Evolutionary conservation across 345 rosid genomes (phyloP).

Genomic region (Luvunga scandens): DNA sequence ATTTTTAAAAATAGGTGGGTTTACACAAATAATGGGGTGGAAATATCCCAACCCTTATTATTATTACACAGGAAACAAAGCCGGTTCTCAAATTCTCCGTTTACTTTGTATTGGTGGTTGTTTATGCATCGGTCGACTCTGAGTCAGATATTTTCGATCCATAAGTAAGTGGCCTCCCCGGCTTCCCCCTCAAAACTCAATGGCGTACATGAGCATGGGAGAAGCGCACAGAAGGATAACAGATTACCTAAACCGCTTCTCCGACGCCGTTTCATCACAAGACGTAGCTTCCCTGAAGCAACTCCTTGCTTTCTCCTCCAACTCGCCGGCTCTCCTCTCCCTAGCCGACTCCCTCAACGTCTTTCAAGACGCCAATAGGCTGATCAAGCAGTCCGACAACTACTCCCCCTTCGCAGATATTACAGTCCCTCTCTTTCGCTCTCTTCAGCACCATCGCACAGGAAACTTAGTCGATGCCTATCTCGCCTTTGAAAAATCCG

Average conservation of each 20-base stretch:
- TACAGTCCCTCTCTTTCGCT: slow-evolving; percentile 60
- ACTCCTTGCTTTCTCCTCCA: slow-evolving; percentile 74
- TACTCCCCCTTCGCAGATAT: slow-evolving; percentile 73
- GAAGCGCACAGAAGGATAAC: slow-evolving; percentile 82
- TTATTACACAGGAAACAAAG: too few relatives aligned
- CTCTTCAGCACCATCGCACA: slow-evolving; percentile 66
- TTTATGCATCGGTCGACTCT: too few relatives aligned
- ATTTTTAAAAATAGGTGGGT: too few relatives aligned
- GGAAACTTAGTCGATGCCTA: slow-evolving; percentile 76
- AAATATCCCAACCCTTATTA: too few relatives aligned
- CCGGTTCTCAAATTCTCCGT: too few relatives aligned
- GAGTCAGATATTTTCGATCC: too few relatives aligned
- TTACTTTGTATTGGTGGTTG: too few relatives aligned
- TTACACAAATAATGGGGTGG: too few relatives aligned
- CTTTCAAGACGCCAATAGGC: slow-evolving; percentile 70
- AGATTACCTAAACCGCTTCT: slow-evolving; percentile 72
- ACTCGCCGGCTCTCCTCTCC: slow-evolving; percentile 55
- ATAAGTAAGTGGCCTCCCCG: too few relatives aligned
- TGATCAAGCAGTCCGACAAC: slow-evolving; percentile 76
- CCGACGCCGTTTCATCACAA: slow-evolving; percentile 66
- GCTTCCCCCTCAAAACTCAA: slow-evolving; percentile 1
- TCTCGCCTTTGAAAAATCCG: slow-evolving; percentile 75
- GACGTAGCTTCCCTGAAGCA: slow-evolving; percentile 61
- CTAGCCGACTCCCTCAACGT: slow-evolving; percentile 86
- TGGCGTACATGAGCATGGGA: slow-evolving; percentile 78